These are phyloP conservation scores for Sporothrix mexicana DNA, from an alignment of 2,329 filamentous ascomycete genomes.

Conservation along the genomic window DNA sequence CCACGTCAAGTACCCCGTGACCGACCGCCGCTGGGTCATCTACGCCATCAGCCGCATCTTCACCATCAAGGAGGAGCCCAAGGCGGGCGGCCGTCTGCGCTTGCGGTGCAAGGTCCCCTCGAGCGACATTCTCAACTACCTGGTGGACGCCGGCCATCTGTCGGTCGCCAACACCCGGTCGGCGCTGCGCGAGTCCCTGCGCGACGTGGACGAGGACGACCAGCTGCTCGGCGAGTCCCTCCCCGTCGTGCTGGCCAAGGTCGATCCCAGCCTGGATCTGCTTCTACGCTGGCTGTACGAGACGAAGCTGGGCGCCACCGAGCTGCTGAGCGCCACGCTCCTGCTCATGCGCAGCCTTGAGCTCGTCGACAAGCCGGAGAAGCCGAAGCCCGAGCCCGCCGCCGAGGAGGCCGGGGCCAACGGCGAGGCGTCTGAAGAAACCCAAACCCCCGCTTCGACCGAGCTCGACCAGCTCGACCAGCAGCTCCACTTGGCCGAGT, in stretches of 20 bases:
- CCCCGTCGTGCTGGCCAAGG: slow-evolving; percentile 64
- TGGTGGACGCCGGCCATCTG: slow-evolving; percentile 65
- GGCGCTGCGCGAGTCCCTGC: slow-evolving; percentile 59
- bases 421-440: slow-evolving; percentile 39
- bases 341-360: slow-evolving; percentile 73
- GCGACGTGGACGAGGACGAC: slow-evolving; percentile 51
- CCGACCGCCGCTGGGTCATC: slow-evolving; percentile 69
- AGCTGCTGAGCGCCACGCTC: slow-evolving; percentile 70
- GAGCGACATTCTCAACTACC: slow-evolving; percentile 63
- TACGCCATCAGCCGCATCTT: slow-evolving; percentile 68
- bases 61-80: slow-evolving; percentile 12
- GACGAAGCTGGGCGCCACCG: slow-evolving; percentile 68
- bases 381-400: slow-evolving; percentile 41
- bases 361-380: slow-evolving; percentile 54
- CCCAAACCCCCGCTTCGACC: slow-evolving; percentile 48
- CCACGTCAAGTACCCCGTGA: slow-evolving; percentile 54
- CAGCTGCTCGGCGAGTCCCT: slow-evolving; percentile 65
- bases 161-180: slow-evolving; percentile 64
- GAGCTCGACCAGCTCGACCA: slow-evolving; percentile 66
- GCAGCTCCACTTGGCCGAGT: slow-evolving; percentile 71
- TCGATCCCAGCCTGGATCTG: slow-evolving; percentile 72
- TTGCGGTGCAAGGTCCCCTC: slow-evolving; percentile 53
- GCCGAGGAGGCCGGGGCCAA: slow-evolving; percentile 39
- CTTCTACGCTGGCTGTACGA: slow-evolving; percentile 69
- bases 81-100: slow-evolving; percentile 41